Conservation (phyloP, 2,329 filamentous ascomycete genomes). For the Coniella lustricola region DNA sequence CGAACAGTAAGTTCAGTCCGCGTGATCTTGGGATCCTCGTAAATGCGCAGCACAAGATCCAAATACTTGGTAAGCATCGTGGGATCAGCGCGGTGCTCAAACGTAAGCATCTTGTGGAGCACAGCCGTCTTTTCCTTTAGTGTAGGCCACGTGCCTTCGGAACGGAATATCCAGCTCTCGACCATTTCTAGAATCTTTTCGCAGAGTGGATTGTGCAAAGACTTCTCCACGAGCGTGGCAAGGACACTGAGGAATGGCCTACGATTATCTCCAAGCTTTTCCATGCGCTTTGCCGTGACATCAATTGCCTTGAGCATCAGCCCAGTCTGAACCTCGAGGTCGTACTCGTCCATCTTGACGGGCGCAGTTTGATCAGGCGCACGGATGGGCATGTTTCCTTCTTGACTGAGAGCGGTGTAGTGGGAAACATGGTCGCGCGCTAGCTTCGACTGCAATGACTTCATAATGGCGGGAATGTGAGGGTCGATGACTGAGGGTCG, state of each 20-base stretch:
- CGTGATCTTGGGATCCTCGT: constrained; percentile 94
- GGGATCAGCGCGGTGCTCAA: constrained; percentile 76
- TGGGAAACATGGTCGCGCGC: constrained; percentile 87
- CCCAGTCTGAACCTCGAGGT: constrained; percentile 81
- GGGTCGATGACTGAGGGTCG: constrained; percentile 83
- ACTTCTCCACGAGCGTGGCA: constrained; percentile 92
- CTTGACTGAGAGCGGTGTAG: constrained; percentile 52
- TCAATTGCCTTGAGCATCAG: constrained; percentile 95
- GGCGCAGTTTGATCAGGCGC: constrained; percentile 49
- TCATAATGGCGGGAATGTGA: constrained; percentile 84
- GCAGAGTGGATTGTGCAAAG: constrained; percentile 77
- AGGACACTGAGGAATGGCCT: constrained; percentile 92
- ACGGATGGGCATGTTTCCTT: constrained; percentile 34
- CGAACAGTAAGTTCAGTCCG: constrained; percentile 92
- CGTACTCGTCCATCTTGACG: constrained; percentile 62
- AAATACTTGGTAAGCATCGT: constrained; percentile 89
- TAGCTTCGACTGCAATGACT: constrained; percentile 83
- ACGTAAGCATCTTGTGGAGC: constrained; percentile 96
- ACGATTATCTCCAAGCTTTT: constrained; percentile 81
- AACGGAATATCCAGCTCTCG: constrained; percentile 92
- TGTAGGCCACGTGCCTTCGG: constrained; percentile 90
- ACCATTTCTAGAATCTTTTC: constrained; percentile 92
- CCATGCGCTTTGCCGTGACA: constrained; percentile 85
- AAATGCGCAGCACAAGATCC: constrained; percentile 93
- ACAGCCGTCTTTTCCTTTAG: constrained; percentile 99